Evolutionary conservation across 2,329 filamentous ascomycete species (phyloP).

Genomic region (Fusarium sulawesiense): DNA sequence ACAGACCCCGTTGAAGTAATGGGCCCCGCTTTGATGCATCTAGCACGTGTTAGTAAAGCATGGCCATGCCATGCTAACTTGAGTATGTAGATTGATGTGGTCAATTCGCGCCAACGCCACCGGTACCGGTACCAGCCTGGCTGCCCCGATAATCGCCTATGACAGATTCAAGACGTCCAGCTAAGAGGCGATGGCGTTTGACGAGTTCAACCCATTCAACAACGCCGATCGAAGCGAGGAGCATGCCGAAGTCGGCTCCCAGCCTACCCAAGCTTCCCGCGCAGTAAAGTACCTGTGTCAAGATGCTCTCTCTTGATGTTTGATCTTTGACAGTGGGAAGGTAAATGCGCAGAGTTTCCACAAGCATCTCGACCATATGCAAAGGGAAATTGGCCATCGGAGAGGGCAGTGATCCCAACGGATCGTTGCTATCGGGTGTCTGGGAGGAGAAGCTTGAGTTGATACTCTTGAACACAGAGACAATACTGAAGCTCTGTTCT

Average conservation of each 20-base stretch:
- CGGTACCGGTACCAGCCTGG: slow-evolving; percentile 7
- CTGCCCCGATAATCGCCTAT: slow-evolving; percentile 63
- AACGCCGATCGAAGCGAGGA: slow-evolving; percentile 72
- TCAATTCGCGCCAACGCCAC: slow-evolving; percentile 16
- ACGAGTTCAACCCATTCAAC: slow-evolving; percentile 90
- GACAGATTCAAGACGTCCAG: slow-evolving; percentile 79
- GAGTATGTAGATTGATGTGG: background rate
- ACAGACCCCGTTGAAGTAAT: slow-evolving; percentile 35
- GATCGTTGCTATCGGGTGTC: slow-evolving; percentile 36
- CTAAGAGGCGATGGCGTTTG: slow-evolving; percentile 85
- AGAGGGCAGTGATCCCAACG: slow-evolving; percentile 74
- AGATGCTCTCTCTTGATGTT: slow-evolving; percentile 82
- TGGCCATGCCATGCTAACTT: background rate
- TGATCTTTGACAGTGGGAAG: slow-evolving; percentile 85
- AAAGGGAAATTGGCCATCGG: slow-evolving; percentile 86
- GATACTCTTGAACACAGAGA: slow-evolving; percentile 93
- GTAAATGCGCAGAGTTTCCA: slow-evolving; percentile 79
- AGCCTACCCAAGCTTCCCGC: slow-evolving; percentile 89
- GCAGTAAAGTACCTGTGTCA: slow-evolving; percentile 94
- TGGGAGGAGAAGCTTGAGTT: slow-evolving; percentile 56
- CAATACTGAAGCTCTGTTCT: slow-evolving; percentile 95
- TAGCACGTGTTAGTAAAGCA: slow-evolving; percentile 35
- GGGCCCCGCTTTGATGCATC: slow-evolving; percentile 42
- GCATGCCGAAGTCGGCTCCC: slow-evolving; percentile 91
- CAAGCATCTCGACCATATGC: slow-evolving; percentile 83